Percentiles rank a stretch among this genome's conserved stretches.
Conservation (phyloP, 2,329 filamentous ascomycete species). For the Daldinia sp. region DNA sequence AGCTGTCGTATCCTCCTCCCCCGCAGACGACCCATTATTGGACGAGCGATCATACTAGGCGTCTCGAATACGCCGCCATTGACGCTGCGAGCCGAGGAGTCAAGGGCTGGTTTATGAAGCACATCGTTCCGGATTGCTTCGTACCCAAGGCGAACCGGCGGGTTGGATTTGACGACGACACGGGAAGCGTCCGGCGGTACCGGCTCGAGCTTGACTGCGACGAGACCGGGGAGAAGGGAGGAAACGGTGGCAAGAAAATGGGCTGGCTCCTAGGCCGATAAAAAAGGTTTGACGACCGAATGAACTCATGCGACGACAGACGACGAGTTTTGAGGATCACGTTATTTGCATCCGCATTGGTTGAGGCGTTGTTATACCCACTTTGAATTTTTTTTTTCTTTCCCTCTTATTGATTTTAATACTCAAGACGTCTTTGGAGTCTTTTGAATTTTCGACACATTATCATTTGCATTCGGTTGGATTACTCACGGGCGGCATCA, state of each 20-base stretch:
- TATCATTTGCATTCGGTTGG: slow-evolving; percentile 18
- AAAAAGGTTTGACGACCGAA: slow-evolving; percentile 25
- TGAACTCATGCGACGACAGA: slow-evolving; percentile 36
- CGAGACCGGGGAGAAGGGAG: slow-evolving; percentile 48
- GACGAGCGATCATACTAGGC: slow-evolving; percentile 72
- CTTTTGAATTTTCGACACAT: slow-evolving; percentile 14
- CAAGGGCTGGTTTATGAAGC: slow-evolving; percentile 69
- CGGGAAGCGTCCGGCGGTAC: slow-evolving; percentile 73
- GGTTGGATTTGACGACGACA: slow-evolving; percentile 71
- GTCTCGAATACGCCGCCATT: slow-evolving; percentile 75
- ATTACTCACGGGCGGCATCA: neutral
- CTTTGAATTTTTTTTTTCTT: slow-evolving; percentile 43
- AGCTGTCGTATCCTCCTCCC: slow-evolving; percentile 57
- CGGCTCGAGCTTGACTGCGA: slow-evolving; percentile 68
- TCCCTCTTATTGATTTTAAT: slow-evolving; percentile 16
- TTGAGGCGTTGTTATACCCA: slow-evolving; percentile 51
- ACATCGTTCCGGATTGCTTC: slow-evolving; percentile 72
- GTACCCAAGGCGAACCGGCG: slow-evolving; percentile 62
- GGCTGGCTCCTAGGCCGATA: slow-evolving; percentile 49
- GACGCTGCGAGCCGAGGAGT: slow-evolving; percentile 71
- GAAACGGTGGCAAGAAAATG: slow-evolving; percentile 45
- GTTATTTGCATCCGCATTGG: slow-evolving; percentile 47
- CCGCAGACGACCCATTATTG: slow-evolving; percentile 74
- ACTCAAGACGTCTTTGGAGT: neutral
- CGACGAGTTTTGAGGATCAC: slow-evolving; percentile 34